Base-by-base conservation (phyloP, 2,329 filamentous ascomycete genomes). In the Bisporella sp. region DNA sequence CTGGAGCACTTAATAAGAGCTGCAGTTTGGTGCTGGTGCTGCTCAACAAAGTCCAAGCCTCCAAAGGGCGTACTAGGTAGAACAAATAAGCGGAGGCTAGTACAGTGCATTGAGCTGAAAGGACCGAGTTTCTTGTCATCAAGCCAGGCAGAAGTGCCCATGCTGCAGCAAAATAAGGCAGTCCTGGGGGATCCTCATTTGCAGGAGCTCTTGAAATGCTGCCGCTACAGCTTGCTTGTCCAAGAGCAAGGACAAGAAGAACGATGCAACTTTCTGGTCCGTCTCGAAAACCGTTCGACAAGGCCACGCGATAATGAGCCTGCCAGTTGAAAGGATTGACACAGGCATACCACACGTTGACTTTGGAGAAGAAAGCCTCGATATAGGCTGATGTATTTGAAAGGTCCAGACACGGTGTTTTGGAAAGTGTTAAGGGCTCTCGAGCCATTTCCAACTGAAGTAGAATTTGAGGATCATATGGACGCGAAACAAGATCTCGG, bases 331-430 rank as follows among this genome's bases (percentile, higher is more conserved):
- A 87, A 1, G 87, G 87, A 63, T 90, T 91, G 33, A 93, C 86
- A 59, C 86, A 89, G 7, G 88, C 87, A 61, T 92, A 92, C 85
- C 88, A 92, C 3, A 90, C 77, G 57, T 92, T 92, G 53, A 90
- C 88, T 41, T 84, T 77, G 51, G 86, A 82, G 62, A 92, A 93
- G 66, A 89, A 92, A 1, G 87, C 84, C 62, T 87, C 82, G 40
- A 89, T 84, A 64, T 90, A 91, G 4, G 82, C 77, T 44, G 82
- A 77, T 1, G 84, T 86, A 63, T 89, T 89, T 42, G 84, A 85
- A 41, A 91, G 69, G 64, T 90, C 85, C 52, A 90, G 76, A 57
- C 77, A 81, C 1, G 78, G 78, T 1, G 78, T 79, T 59, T 82
- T 82, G 9, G 82, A 82, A 44, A 84, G 71, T 12, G 79, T 79